Conservation (phyloP, 2,329 filamentous ascomycete species). For the Phaeosphaeriaceae sp. region DNA sequence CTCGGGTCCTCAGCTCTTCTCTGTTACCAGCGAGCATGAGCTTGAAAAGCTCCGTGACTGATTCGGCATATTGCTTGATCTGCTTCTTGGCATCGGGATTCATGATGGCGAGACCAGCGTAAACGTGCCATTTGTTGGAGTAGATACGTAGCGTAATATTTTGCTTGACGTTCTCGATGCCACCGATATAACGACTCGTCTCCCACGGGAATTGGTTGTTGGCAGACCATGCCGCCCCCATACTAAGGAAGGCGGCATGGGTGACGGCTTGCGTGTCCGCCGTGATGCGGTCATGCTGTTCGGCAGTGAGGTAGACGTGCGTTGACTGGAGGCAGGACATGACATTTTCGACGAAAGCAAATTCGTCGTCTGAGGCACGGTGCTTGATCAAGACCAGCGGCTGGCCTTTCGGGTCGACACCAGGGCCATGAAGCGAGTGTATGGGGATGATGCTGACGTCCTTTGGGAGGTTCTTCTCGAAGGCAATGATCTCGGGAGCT, state of each 20-base stretch:
- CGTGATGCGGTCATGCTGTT: constrained; percentile 93
- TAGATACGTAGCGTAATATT: constrained; percentile 98
- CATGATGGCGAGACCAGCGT: constrained; percentile 94
- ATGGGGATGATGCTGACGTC: constrained; percentile 96
- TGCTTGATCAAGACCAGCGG: constrained; percentile 95
- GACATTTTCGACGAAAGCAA: constrained; percentile 79
- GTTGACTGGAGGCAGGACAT: constrained; percentile 85
- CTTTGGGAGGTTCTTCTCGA: constrained; percentile 83
- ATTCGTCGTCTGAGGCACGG: constrained; percentile 77
- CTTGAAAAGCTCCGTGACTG: constrained; percentile 93
- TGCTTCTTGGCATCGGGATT: constrained; percentile 92
- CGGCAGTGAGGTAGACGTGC: constrained; percentile 84
- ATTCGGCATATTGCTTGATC: constrained; percentile 91
- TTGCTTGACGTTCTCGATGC: constrained; percentile 99
- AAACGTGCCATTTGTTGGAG: constrained; percentile 99
- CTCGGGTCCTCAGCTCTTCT: constrained; percentile 74
- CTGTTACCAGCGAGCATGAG: constrained; percentile 89
- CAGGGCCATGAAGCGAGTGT: constrained; percentile 94
- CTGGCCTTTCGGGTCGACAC: constrained; percentile 85
- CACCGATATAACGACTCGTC: constrained; percentile 90
- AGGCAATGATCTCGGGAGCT: constrained; percentile 91
- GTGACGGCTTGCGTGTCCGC: constrained; percentile 98
- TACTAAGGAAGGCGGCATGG: constrained; percentile 91
- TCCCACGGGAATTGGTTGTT: constrained; percentile 98
- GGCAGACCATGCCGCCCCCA: constrained; percentile 97